These are phyloP conservation scores for Trichocladium uniseriatum DNA, from an alignment of 495 filamentous ascomycete species.

Conservation along the genomic window DNA sequence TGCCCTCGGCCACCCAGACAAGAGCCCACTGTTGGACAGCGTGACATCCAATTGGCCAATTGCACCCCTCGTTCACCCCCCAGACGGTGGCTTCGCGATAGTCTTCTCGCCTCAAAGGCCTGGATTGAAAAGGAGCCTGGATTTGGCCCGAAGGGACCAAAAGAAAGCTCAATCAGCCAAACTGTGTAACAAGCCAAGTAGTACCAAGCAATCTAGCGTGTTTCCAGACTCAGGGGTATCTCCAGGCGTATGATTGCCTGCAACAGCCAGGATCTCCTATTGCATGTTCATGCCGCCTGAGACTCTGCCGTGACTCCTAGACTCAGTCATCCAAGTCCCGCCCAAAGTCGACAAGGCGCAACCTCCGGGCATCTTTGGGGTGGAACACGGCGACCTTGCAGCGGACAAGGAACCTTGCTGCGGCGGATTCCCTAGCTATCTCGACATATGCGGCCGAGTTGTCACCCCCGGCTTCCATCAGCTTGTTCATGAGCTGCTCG, in stretches of 20 bases:
- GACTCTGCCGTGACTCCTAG: neutral
- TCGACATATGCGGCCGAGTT: conserved; percentile 55
- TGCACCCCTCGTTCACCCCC: no score
- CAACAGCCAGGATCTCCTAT: conserved; percentile 5
- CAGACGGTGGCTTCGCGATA: no score
- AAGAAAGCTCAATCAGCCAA: no score
- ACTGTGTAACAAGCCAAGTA: no score
- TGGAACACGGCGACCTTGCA: conserved; percentile 82
- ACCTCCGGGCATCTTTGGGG: conserved; percentile 64
- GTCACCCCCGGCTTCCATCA: conserved; percentile 51
- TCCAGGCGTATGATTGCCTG: conserved; percentile 15
- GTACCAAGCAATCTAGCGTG: no score
- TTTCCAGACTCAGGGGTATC: no score
- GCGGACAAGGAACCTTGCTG: conserved; percentile 71
- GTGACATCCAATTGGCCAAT: no score
- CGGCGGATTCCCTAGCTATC: conserved; percentile 66
- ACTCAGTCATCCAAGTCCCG: conserved; percentile 57
- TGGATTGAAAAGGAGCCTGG: no score
- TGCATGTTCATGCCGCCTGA: neutral
- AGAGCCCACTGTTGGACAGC: no score
- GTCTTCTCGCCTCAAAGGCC: no score
- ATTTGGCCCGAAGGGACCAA: no score
- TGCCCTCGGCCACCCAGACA: no score
- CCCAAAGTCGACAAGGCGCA: conserved; percentile 79
- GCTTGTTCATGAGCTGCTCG: conserved; percentile 49